phyloP scores from a whole-genome alignment of 169 alveolate genomes.

The Eimeria maxima region DNA sequence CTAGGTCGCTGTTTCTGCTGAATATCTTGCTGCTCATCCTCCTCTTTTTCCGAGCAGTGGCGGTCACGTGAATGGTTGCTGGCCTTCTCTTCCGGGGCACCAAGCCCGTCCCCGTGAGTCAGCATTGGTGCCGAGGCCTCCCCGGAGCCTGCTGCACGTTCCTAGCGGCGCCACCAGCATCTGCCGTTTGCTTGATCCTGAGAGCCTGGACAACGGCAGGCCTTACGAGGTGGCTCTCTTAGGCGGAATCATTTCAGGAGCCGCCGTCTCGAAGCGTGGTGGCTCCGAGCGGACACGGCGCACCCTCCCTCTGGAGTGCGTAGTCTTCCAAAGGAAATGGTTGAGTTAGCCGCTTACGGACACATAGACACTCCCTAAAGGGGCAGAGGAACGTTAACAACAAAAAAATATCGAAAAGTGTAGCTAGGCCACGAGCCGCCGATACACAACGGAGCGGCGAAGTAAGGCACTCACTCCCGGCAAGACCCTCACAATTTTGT shows the following conservation, averaged over 20 bases:
- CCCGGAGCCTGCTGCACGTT: constrained; percentile 72
- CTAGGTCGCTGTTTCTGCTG: background rate
- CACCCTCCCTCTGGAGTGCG: background rate
- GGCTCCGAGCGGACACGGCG: background rate
- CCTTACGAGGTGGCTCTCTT: background rate
- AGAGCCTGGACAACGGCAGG: constrained; percentile 57
- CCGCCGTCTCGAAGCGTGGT: constrained; percentile 29
- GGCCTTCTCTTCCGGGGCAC: constrained; percentile 57
- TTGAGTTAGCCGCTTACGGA: background rate
- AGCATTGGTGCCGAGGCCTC: constrained; percentile 77
- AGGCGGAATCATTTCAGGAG: constrained; percentile 3
- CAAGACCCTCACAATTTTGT: background rate
- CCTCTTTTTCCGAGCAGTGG: background rate
- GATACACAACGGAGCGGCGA: background rate
- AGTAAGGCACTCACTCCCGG: background rate
- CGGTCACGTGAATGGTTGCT: constrained; percentile 12
- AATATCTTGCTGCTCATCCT: background rate
- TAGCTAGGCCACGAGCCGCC: background rate
- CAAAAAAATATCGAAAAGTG: background rate
- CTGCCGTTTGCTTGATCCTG: background rate
- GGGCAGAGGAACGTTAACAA: background rate
- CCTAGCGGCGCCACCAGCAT: constrained; percentile 60
- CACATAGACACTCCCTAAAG: background rate
- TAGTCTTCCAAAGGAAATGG: background rate
- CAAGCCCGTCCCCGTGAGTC: constrained; percentile 67